Conservation (phyloP, 352 stramenopile species). For the Aphanomyces stellatus region DNA sequence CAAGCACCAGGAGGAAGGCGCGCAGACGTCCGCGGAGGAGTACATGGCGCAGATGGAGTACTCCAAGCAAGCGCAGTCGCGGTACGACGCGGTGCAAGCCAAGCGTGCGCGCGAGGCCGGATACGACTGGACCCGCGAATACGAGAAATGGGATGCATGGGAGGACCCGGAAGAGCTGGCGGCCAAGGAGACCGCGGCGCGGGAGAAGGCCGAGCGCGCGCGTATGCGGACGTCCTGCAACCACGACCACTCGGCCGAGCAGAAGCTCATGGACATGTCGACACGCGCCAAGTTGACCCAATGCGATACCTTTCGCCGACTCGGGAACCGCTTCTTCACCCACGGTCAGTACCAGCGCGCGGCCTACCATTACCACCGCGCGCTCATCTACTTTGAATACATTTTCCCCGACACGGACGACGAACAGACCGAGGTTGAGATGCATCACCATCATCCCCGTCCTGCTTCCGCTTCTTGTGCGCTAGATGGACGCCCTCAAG, state of each 20-base stretch:
- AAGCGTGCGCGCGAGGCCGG: not conserved
- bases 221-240: conserved; percentile 50
- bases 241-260: conserved; percentile 81
- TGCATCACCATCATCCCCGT: no score
- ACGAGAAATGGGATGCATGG: conserved; percentile 73
- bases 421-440: conserved; percentile 34
- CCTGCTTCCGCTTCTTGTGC: no score
- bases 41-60: conserved; percentile 29
- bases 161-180: conserved; percentile 73
- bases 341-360: conserved; percentile 77
- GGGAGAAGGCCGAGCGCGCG: conserved; percentile 51
- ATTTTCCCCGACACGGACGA: conserved; percentile 60
- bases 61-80: conserved; percentile 31
- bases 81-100: conserved; percentile 25
- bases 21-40: conserved; percentile 29
- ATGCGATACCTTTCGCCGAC: conserved; percentile 55
- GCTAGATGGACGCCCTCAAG: conserved; percentile 38
- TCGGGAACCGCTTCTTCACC: conserved; percentile 68
- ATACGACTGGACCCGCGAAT: conserved; percentile 74
- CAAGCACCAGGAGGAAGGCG: conserved; percentile 41
- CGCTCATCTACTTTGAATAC: conserved; percentile 83
- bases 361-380: conserved; percentile 72
- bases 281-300: conserved; percentile 44
- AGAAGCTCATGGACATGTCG: conserved; percentile 83
- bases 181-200: conserved; percentile 45